Percentiles rank a stretch among this genome's conserved stretches.
phyloP scores from a whole-genome alignment of 2,329 filamentous ascomycete species.

The Colletotrichum tamarilloi region DNA sequence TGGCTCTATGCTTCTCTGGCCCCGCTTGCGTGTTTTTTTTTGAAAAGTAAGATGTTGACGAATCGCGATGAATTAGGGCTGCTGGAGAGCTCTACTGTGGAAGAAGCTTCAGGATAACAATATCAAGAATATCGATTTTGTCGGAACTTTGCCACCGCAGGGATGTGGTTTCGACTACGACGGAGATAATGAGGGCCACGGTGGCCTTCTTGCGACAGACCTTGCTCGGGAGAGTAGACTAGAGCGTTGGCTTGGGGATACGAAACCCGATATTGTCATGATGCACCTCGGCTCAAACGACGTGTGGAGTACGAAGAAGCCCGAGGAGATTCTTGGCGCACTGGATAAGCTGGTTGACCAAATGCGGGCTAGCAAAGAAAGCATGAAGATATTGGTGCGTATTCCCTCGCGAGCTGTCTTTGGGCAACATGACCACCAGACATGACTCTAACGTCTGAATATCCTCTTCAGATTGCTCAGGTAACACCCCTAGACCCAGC shows the following conservation, averaged over 20 bases:
- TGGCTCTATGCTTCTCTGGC: neutral
- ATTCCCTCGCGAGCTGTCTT: too few species aligned
- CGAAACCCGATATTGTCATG: constrained; percentile 55
- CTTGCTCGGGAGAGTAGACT: constrained; percentile 52
- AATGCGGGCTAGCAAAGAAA: constrained; percentile 53
- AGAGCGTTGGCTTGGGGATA: constrained; percentile 49
- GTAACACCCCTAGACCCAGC: too few species aligned
- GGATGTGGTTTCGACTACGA: constrained; percentile 47
- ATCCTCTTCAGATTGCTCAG: neutral
- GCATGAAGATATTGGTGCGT: constrained; percentile 38
- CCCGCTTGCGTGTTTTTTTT: neutral
- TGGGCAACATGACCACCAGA: too few species aligned
- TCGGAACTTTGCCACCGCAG: constrained; percentile 46
- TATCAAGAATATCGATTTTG: constrained; percentile 47
- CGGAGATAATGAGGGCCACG: constrained; percentile 56
- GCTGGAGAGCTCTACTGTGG: constrained; percentile 48
- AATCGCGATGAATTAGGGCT: constrained; percentile 38
- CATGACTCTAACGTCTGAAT: too few species aligned
- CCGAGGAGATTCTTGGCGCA: constrained; percentile 48
- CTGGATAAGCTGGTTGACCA: constrained; percentile 51
- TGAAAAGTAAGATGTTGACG: too few species aligned
- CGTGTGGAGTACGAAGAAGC: constrained; percentile 47
- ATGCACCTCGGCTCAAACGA: constrained; percentile 59
- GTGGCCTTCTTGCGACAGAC: constrained; percentile 51
- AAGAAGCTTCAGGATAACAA: constrained; percentile 43